phyloP scores from a whole-genome alignment of 768 basidiomycete species.

The Pisolithus albus region DNA sequence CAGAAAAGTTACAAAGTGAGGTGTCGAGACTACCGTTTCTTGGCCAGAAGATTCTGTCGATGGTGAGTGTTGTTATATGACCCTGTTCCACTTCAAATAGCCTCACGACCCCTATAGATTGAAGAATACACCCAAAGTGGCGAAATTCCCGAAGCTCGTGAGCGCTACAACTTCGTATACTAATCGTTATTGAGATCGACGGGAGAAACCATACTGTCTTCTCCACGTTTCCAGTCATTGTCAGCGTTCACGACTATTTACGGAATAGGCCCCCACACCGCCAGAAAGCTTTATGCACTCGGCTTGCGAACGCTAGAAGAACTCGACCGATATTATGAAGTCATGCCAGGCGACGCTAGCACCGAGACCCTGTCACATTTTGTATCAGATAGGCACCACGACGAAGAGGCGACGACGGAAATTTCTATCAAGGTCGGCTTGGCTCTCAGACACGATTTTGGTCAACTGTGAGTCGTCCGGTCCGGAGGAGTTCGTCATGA shows the following conservation, averaged over 20 bases:
- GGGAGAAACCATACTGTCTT: slow-evolving; percentile 40
- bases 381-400: slow-evolving; percentile 5
- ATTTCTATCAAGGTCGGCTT: slow-evolving; percentile 52
- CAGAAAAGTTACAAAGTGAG: slow-evolving; percentile 31
- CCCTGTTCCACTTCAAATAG: background rate
- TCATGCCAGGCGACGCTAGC: slow-evolving; percentile 31
- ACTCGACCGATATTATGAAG: slow-evolving; percentile 56
- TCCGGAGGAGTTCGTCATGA: background rate
- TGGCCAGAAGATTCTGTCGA: slow-evolving; percentile 44
- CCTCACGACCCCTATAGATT: slow-evolving; percentile 35
- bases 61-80: slow-evolving; percentile 28
- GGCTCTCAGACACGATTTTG: slow-evolving; percentile 52
- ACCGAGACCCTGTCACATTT: slow-evolving; percentile 18
- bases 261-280: slow-evolving; percentile 68
- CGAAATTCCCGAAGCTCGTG: slow-evolving; percentile 52
- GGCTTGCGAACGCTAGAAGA: slow-evolving; percentile 65
- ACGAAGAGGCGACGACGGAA: slow-evolving; percentile 26
- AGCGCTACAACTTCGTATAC: slow-evolving; percentile 20
- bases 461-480: slow-evolving; percentile 31
- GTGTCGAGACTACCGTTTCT: slow-evolving; percentile 40
- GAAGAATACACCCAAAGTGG: slow-evolving; percentile 54
- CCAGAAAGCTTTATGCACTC: slow-evolving; percentile 55
- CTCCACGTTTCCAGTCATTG: slow-evolving; percentile 50
- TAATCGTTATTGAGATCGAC: background rate
- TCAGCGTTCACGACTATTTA: slow-evolving; percentile 57